Evolutionary conservation across 2,329 filamentous ascomycete species (phyloP).

Genomic region (Exophiala oligosperma): DNA sequence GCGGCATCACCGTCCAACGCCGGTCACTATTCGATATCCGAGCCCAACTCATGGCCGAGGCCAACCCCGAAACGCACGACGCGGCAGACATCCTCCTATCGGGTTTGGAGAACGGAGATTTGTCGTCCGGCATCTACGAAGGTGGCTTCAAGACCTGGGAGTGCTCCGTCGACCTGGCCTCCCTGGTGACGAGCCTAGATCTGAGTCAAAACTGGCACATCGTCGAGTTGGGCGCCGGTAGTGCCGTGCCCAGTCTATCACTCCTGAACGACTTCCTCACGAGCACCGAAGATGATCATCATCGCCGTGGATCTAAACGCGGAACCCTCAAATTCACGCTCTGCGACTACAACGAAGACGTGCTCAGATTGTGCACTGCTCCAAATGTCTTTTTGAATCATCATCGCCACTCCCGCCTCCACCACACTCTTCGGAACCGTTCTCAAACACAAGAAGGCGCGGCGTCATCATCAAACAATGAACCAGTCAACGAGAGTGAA

Average conservation of each 20-base stretch:
- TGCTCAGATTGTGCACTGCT: constrained; percentile 60
- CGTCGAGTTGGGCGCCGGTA: constrained; percentile 62
- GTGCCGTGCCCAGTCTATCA: constrained; percentile 57
- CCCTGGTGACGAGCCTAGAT: not conserved
- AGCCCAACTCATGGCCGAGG: constrained; percentile 63
- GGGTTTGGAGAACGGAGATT: constrained; percentile 55
- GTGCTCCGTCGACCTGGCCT: constrained; percentile 60
- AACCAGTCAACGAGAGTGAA: constrained; percentile 5
- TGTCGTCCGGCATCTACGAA: constrained; percentile 60
- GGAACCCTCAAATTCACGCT: constrained; percentile 53
- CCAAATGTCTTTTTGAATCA: constrained; percentile 62
- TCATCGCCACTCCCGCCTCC: not conserved
- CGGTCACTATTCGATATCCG: constrained; percentile 65
- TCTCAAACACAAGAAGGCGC: no score
- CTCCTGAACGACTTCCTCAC: constrained; percentile 54
- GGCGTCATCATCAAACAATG: no score
- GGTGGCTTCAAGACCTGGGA: constrained; percentile 71
- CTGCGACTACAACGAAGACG: constrained; percentile 62
- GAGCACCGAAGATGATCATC: not conserved
- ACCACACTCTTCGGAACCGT: no score
- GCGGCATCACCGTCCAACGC: constrained; percentile 33
- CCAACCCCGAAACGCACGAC: constrained; percentile 35
- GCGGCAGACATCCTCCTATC: constrained; percentile 41
- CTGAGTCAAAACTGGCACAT: constrained; percentile 41
- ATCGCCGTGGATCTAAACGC: not conserved